Evolutionary conservation across 495 filamentous ascomycete genomes (phyloP), one percentile per base, ranked within the genome.

Genomic region (Penicillium steckii): DNA sequence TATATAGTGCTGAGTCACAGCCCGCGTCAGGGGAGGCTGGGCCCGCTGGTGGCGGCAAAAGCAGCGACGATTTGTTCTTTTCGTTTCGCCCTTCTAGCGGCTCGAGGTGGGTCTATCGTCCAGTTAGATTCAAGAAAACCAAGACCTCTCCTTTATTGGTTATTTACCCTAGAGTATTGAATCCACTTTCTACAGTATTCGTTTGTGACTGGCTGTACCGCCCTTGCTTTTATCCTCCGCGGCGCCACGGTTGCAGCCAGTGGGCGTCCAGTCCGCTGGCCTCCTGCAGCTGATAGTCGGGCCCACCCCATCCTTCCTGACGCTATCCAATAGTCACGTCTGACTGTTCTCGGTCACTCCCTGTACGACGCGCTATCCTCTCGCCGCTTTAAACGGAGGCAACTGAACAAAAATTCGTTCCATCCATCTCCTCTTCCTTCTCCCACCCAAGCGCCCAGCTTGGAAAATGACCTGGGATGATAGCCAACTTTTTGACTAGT

Each of bases 1-100:
- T 75, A 69, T 74, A 77, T 77, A 75, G 68, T 66, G 66, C 65
- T 70, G 71, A 73, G 46, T 70, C 70, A 69, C 60, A 50, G 60
- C 58, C 47, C 38, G 55, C 58, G 55, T 65, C 69, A 66, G 71
- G 69, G 71, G 64, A 70, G 64, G 70, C 70, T 71, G 67, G 70
- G 57, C 60, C 67, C 53, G 52, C 57, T 60, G 61, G 65, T 63
- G 71, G 71, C 68, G 70, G 61, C 60, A 68, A 76, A 75, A 74
- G 66, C 73, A 71, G 73, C 70, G 59, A 56, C 33, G 49, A 45
- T 8, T 35, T n/a, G 18, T 19, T 19, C 19, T 50, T 59, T 50
- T 54, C 59, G 62, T 48, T 56, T 59, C 65, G 64, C 56, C 67
- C 69, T 65, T 73, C 55, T 64, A 62, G 64, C 62, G 63, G 60